Base-by-base conservation (phyloP, 768 basidiomycete genomes). In the Lentinula guzmanii region DNA sequence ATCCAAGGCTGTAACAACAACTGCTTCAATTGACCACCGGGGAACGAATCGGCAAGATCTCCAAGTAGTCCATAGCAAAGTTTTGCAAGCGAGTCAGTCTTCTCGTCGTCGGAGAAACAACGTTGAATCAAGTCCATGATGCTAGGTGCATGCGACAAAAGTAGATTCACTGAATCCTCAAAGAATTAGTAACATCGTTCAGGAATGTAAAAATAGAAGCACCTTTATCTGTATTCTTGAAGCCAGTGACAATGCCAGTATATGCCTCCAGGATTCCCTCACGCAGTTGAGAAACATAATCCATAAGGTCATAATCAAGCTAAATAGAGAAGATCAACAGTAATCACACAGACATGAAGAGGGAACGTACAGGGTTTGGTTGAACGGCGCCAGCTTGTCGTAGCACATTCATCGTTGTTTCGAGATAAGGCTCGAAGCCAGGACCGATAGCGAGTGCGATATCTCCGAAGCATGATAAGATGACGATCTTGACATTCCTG, bases 251-350 rank as follows among this genome's bases (percentile, higher is more conserved):
- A 64, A 99, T 89, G 28, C 96, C 95, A 4, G 92, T 96, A 69
- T 97, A 98, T 2, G 97, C 96, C 72, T 99, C 97, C 35, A 98
- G 77, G 65, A 99, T 98, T 50, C 94, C 94, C 68, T 98, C 97
- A 41, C 97, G 86, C 61, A 99, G 81, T 58, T 85, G 85, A 58
- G 85, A 82, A 50, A 96, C 93, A 69, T 98, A 98, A 65, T 99
- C 97, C 61, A 95, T 82, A 61, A 95, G 83, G 64, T 96, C 94
- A 66, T 86, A 91, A 70, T 95, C 92, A 39, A 89, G 84, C 92
- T 83, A 62, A 9, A 54, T 31, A 61, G 65, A 31, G 1, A 13
- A 28, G 53, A 61, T 58, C 42, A 66, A 37, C n/a, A 66, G 35
- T 7, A 5, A 35, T 51, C 9, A 9, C 16, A 33, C 13, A 50